phyloP scores from a whole-genome alignment of 129 eudicot species.

The Dittrichia graveolens region DNA sequence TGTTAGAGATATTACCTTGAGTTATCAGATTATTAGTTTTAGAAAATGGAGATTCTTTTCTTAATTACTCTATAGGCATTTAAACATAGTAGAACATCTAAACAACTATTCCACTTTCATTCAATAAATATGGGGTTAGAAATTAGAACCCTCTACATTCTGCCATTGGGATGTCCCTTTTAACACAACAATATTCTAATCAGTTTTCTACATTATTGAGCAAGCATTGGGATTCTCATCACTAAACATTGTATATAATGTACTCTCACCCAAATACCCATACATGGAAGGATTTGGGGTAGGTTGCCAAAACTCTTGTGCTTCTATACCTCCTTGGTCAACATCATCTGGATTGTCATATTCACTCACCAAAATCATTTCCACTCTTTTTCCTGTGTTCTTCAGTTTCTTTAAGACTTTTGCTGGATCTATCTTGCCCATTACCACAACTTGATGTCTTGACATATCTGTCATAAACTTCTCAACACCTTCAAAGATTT shows the following conservation, averaged over 20 bases:
- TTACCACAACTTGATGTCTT: conserved; percentile 55
- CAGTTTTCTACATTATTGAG: conserved; percentile 54
- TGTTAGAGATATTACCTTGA: too few relatives aligned
- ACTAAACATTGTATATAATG: conserved; percentile 55
- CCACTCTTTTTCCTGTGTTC: conserved; percentile 71
- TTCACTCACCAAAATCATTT: conserved; percentile 39
- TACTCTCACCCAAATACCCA: conserved; percentile 42
- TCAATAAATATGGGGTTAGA: background rate
- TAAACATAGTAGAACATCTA: background rate
- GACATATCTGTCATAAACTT: conserved; percentile 65
- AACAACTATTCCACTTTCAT: background rate
- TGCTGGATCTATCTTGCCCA: conserved; percentile 55
- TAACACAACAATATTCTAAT: background rate
- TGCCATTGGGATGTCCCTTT: background rate
- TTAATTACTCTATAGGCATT: too few relatives aligned
- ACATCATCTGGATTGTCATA: conserved; percentile 27
- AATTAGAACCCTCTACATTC: background rate
- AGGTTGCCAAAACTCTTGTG: conserved; percentile 30
- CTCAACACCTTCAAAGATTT: conserved; percentile 67
- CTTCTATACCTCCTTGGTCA: conserved; percentile 16
- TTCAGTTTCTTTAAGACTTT: conserved; percentile 72
- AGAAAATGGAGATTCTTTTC: too few relatives aligned
- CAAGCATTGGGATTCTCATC: conserved; percentile 95
- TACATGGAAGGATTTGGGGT: conserved; percentile 28
- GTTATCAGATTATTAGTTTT: too few relatives aligned